Conservation (phyloP, 306 rosid genomes). For the Vachellia pachyceras region DNA sequence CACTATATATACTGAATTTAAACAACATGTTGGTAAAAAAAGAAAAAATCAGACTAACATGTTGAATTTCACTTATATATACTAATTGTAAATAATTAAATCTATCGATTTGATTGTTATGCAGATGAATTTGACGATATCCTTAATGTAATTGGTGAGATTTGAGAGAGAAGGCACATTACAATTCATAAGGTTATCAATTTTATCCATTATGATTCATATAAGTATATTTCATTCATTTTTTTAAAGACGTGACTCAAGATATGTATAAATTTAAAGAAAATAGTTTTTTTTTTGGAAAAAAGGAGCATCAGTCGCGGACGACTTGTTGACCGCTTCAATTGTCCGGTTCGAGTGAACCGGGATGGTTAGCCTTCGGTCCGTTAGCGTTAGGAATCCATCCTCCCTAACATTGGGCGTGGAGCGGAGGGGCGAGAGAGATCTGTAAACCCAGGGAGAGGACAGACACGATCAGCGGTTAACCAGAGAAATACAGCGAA, state of each 20-base stretch:
- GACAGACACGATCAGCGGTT: not conserved
- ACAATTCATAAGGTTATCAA: not conserved
- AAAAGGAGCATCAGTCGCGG: not conserved
- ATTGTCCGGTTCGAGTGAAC: constrained; percentile 14
- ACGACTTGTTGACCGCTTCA: not conserved
- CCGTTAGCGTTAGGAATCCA: not conserved
- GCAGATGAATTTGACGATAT: not conserved
- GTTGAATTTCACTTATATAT: not conserved
- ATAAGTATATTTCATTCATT: not conserved
- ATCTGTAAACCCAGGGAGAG: constrained; percentile 23
- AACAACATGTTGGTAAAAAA: too few relatives aligned
- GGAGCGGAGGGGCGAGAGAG: not conserved
- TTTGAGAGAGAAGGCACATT: not conserved
- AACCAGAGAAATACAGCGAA: not conserved
- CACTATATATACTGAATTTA: too few relatives aligned
- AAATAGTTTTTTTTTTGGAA: too few relatives aligned
- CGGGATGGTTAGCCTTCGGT: not conserved
- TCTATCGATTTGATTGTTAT: too few relatives aligned
- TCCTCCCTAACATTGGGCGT: not conserved
- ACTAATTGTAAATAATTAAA: not conserved
- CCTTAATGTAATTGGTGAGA: not conserved
- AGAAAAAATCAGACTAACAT: not conserved
- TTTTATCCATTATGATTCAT: too few relatives aligned
- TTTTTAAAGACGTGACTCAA: too few relatives aligned
- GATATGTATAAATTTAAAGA: not conserved